These are phyloP conservation scores for Pisolithus marmoratus DNA, from an alignment of 768 basidiomycete species.

Conservation along the genomic window DNA sequence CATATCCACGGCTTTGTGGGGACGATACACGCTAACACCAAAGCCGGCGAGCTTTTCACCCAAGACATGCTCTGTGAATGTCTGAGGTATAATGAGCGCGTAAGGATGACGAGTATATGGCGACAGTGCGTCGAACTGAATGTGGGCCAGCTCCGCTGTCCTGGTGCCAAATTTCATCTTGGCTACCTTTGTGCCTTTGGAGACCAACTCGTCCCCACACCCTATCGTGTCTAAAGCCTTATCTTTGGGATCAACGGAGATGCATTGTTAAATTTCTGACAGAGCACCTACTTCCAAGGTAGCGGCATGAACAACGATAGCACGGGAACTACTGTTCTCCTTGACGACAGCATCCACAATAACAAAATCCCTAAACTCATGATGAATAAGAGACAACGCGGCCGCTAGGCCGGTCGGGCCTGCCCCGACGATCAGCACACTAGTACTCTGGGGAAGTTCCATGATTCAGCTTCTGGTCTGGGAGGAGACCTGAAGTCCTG, in stretches of 20 bases:
- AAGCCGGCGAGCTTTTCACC: constrained; percentile 26
- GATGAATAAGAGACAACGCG: constrained; percentile 40
- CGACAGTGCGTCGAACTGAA: constrained; percentile 30
- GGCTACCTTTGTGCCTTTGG: constrained; percentile 30
- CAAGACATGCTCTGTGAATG: constrained; percentile 37
- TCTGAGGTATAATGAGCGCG: constrained; percentile 38
- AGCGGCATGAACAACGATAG: constrained; percentile 43
- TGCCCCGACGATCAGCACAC: constrained; percentile 36
- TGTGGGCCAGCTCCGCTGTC: constrained; percentile 18
- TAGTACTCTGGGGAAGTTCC: constrained; percentile 31
- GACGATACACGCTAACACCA: constrained; percentile 31
- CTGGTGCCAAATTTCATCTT: constrained; percentile 26
- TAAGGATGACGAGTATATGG: constrained; percentile 41
- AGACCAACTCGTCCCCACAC: constrained; percentile 34
- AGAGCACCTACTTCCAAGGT: constrained; percentile 43
- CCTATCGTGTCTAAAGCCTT: constrained; percentile 41
- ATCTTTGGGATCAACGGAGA: constrained; percentile 14
- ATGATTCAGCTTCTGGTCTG: constrained; percentile 1
- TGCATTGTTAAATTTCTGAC: not conserved
- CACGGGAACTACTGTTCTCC: constrained; percentile 37
- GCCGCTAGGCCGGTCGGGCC: constrained; percentile 35
- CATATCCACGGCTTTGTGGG: constrained; percentile 36
- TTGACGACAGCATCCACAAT: constrained; percentile 36
- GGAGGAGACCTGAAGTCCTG: not conserved
- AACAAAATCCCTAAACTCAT: constrained; percentile 36